Evolutionary conservation across 345 rosid genomes (phyloP), one percentile per base, ranked within the genome.

Genomic region (Punica granatum): DNA sequence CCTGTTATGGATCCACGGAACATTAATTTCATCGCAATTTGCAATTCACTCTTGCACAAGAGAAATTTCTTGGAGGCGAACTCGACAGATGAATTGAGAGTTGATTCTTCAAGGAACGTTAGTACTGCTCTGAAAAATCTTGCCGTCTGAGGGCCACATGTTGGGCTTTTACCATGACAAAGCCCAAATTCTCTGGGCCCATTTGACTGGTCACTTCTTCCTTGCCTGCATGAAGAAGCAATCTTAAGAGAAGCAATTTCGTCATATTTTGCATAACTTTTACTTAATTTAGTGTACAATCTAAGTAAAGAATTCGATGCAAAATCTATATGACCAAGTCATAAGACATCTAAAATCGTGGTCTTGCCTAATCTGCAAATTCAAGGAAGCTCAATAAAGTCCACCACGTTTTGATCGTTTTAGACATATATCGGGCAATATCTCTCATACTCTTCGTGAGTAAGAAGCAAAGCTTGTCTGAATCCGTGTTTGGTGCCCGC

Each of bases 251-350:
- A 25, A 23, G 31, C 31, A n/a, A 21, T 53, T 53, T 7, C 59
- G n/a, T 53, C 25, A n/a, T 48, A 48, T 48, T n/a, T 15, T 16
- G 53, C 53, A 25, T 53, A 25, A 53, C 12, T 53, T 37, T 25
- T 19, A 10, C 61, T 56, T 56, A 12, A 30, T 26, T n/a, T 26
- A 56, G 61, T 56, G 32, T 56, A 15, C 33, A 56, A 10, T 56
- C 32, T 3, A 56, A 56, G 61, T 56, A 56, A 56, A 56, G 61
- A 56, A 56, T 33, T 26, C 6, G 61, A 56, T 56, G 61, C 61
- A 56, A 13, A 41, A 19, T 56, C 28, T 35, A 34, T 14, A 25
- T 53, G 14, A 25, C 44, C 15, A 13, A 36, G 32, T 19, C 25
- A 41, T 46, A 31, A 56, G 33, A 56, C 31, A 56, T 26, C 34